A percentile compares a stretch with the other conserved stretches of the same genome.
These are phyloP conservation scores for Cutaneotrichosporon cavernicola DNA, from an alignment of 1,284 basidiomycete species.

Conservation along the genomic window DNA sequence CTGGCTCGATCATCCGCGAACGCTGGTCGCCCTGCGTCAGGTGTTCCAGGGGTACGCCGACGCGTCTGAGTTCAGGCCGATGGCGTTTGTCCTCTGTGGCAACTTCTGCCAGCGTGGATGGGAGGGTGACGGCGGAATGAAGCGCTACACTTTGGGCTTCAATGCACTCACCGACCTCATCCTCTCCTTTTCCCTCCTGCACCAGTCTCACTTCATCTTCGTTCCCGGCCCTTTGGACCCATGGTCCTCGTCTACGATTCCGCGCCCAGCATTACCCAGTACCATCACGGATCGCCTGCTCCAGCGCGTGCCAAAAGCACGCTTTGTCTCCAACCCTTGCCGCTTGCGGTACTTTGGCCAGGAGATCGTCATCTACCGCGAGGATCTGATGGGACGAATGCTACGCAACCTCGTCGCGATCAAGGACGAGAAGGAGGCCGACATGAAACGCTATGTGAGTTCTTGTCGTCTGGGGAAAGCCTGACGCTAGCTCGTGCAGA, in stretches of 20 bases:
- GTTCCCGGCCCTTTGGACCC: conserved; percentile 92
- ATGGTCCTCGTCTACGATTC: conserved; percentile 71
- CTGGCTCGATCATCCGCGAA: conserved; percentile 75
- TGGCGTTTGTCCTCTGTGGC: conserved; percentile 86
- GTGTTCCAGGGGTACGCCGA: conserved; percentile 92
- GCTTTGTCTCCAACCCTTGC: conserved; percentile 89
- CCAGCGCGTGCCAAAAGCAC: conserved; percentile 69
- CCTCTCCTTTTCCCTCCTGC: conserved; percentile 73
- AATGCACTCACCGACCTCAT: conserved; percentile 82
- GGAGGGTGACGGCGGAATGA: conserved; percentile 73
- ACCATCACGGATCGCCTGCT: conserved; percentile 69
- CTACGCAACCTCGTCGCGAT: conserved; percentile 84
- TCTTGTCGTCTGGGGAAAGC: background rate
- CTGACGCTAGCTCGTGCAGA: conserved; percentile 75
- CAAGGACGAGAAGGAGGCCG: conserved; percentile 69
- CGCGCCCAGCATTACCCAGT: conserved; percentile 73
- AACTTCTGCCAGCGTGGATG: conserved; percentile 87
- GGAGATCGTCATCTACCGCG: conserved; percentile 90
- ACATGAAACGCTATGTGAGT: conserved; percentile 81
- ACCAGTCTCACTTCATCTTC: conserved; percentile 83
- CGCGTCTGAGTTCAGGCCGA: conserved; percentile 74
- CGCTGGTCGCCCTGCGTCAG: conserved; percentile 72
- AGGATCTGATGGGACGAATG: conserved; percentile 92
- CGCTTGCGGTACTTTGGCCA: conserved; percentile 93
- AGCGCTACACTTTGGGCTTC: conserved; percentile 84